Base-by-base conservation (phyloP, 192 early-diverging fungal genomes). In the Radiomyces spectabilis region DNA sequence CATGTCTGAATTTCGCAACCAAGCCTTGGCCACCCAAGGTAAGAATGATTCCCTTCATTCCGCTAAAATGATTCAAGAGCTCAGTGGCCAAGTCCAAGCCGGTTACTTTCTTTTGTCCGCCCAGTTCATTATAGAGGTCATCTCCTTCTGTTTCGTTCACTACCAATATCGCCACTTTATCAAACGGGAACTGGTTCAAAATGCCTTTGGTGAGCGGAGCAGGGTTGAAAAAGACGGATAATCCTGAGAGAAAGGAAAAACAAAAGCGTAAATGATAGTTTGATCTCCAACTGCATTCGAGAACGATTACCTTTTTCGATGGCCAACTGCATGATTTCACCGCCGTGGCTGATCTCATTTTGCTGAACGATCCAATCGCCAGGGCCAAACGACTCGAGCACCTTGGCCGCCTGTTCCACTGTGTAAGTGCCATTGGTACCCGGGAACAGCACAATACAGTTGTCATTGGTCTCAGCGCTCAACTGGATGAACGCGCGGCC, bases 401-500 rank as follows among this genome's bases (percentile, higher is more conserved):
- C 76, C n/a, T 61, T 34, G 10, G 34, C 54, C 7, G 71, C 78
- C 27, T 85, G 72, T 7, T 75, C 53, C 1, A 68, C 47, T 19
- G 72, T 74, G 19, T 84, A 62, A 18, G 62, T 53, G 59, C 79
- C 65, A 73, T 92, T 94, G 13, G 92, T 80, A 10, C 90, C 92
- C 2, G 85, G 81, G 33, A 80, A 84, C 29, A 97, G 68, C 4
- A 97, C 74, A 53, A 97, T 97, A 8, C 85, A 75, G 63, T 97
- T 97, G 45, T 97, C 93, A 33, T 83, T 83, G 0, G 72, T 76
- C 27, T 62, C 59, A 15, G 56, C 41, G 35, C 82, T 85, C 9
- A 91, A 76, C 71, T 97, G 92, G 46, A 94, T 93, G 22, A 94
- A 77, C 8, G 92, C 94, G 9, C 87, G 75, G 18, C 94, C 94